Percentiles rank a stretch among this genome's conserved stretches.
Conservation (phyloP, 768 basidiomycete species). For the Naganishia vishniacii region DNA sequence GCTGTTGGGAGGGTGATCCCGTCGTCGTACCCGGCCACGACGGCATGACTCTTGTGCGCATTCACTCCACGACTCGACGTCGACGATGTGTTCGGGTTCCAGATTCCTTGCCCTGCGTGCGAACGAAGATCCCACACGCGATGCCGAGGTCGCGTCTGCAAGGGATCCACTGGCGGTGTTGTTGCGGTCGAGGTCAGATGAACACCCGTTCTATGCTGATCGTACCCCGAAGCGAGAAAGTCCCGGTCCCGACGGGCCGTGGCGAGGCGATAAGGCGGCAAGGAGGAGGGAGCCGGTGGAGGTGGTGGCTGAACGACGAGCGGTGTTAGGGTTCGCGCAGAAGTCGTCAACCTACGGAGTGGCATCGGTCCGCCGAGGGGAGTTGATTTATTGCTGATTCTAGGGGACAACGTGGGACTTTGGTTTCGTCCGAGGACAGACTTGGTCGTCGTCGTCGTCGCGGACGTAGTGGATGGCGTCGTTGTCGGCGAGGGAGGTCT, state of each 20-base stretch:
- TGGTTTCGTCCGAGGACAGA: background rate
- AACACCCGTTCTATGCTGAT: slow-evolving; percentile 3
- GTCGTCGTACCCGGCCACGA: too few species aligned
- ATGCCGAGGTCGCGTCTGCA: background rate
- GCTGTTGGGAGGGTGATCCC: too few species aligned
- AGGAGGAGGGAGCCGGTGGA: too few species aligned
- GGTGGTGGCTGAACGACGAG: background rate
- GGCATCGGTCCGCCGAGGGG: background rate
- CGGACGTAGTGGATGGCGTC: too few species aligned
- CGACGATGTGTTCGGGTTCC: background rate
- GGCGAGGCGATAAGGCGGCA: background rate
- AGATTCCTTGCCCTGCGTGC: background rate
- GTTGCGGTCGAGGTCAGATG: background rate
- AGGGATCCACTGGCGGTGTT: background rate
- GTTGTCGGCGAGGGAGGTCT: background rate
- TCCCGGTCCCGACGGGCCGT: background rate
- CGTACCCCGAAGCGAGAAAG: background rate
- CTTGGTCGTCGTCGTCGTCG: background rate
- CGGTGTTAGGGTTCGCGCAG: background rate
- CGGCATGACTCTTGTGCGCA: too few species aligned
- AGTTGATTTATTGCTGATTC: background rate
- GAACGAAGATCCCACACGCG: background rate
- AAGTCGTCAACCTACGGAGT: background rate
- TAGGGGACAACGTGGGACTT: background rate
- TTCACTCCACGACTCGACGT: background rate